phyloP scores from a whole-genome alignment of 164 flowering plant species.

The Magnolia kwangsiensis region DNA sequence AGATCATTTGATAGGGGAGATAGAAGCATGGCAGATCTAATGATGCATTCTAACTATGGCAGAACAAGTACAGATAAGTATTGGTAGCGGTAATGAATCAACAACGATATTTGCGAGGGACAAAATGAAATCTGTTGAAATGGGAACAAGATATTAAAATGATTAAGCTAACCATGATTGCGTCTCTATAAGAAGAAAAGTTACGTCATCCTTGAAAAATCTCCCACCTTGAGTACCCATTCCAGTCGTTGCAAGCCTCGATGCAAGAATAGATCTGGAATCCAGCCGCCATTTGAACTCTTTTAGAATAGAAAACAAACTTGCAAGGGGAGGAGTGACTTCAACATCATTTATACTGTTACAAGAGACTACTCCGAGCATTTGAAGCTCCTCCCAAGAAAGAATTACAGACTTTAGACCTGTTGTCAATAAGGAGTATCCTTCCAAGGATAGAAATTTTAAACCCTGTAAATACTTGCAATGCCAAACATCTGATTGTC shows the following conservation, averaged over 20 bases:
- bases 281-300: conserved; percentile 90
- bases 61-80: no score
- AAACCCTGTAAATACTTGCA: conserved; percentile 29
- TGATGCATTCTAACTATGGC: no score
- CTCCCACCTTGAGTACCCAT: conserved; percentile 64
- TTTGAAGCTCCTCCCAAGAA: conserved; percentile 73
- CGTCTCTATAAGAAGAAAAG: no score
- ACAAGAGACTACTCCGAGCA: conserved; percentile 80
- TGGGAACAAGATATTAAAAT: not conserved
- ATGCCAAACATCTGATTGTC: conserved; percentile 54
- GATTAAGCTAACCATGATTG: not conserved
- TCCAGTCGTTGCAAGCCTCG: conserved; percentile 56
- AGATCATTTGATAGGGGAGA: no score
- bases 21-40: no score
- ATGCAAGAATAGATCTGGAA: conserved; percentile 58
- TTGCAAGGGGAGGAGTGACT: conserved; percentile 60
- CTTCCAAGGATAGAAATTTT: conserved; percentile 68
- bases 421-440: conserved; percentile 77
- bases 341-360: conserved; percentile 72
- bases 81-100: no score
- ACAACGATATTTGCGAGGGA: no score
- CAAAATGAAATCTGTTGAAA: no score
- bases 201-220: conserved; percentile 14
- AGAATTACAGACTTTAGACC: conserved; percentile 73
- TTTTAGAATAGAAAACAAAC: conserved; percentile 64